A percentile compares a stretch with the other conserved stretches of the same genome.
Evolutionary conservation across 768 basidiomycete species (phyloP).

Genomic region (Astraeus odoratus): DNA sequence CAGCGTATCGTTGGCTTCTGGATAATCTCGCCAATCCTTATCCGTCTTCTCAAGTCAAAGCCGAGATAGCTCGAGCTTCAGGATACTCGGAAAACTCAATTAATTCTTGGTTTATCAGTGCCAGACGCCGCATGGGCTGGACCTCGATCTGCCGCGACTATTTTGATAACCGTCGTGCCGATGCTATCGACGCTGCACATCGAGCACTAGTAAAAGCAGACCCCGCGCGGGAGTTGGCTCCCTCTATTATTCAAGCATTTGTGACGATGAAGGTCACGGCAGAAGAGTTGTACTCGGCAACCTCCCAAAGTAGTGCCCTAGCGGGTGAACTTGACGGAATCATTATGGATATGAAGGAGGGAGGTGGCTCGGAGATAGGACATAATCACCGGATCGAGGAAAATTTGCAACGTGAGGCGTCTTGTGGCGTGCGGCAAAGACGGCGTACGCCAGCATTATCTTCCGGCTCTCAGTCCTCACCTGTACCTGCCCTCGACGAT

Average conservation of each 20-base stretch:
- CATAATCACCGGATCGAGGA: too few species aligned
- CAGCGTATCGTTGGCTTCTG: constrained; percentile 37
- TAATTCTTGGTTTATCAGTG: constrained; percentile 42
- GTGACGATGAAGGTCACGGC: constrained; percentile 22
- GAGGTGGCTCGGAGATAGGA: too few species aligned
- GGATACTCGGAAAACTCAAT: constrained; percentile 25
- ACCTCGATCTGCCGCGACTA: constrained; percentile 29
- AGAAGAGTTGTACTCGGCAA: constrained; percentile 24
- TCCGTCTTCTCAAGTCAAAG: constrained; percentile 29
- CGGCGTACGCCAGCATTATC: too few species aligned
- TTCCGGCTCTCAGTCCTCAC: too few species aligned
- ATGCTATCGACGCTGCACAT: constrained; percentile 22
- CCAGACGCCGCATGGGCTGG: constrained; percentile 49
- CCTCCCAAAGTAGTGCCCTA: constrained; percentile 21
- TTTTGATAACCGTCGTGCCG: constrained; percentile 19
- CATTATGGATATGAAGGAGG: constrained; percentile 24
- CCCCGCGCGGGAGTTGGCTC: constrained; percentile 2
- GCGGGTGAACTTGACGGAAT: constrained; percentile 22
- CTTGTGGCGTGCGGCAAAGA: too few species aligned
- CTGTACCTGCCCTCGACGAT: too few species aligned
- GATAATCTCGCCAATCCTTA: constrained; percentile 47
- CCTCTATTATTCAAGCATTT: constrained; percentile 18
- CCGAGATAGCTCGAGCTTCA: constrained; percentile 20
- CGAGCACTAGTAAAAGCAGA: constrained; percentile 18
- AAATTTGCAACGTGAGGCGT: too few species aligned